Percentiles rank a stretch among this genome's conserved stretches.
Conservation (phyloP, 1,284 basidiomycete species). For the Trametes hirsuta region DNA sequence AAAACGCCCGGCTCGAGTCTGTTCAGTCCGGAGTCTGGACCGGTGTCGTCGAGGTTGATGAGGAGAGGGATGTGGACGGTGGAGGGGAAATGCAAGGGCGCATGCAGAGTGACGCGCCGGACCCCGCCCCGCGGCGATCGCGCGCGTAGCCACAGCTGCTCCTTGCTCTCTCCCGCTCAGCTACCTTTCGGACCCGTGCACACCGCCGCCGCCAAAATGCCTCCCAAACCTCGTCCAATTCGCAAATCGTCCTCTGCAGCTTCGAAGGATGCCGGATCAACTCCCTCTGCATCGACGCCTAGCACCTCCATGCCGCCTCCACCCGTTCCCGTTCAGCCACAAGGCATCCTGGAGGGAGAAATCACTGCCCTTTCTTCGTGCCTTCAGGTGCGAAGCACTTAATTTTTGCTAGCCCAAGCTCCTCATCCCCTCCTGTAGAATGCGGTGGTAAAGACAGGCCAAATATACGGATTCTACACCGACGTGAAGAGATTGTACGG, state of each 20-base stretch:
- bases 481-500: slow-evolving; percentile 65
- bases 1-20: background rate
- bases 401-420: background rate
- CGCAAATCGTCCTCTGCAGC: slow-evolving; percentile 25
- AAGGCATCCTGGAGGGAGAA: slow-evolving; percentile 64
- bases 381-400: slow-evolving; percentile 49
- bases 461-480: slow-evolving; percentile 69
- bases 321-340: slow-evolving; percentile 48
- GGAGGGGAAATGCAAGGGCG: slow-evolving; percentile 8
- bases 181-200: background rate
- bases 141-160: slow-evolving; percentile 6
- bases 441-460: slow-evolving; percentile 67
- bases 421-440: slow-evolving; percentile 43
- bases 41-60: slow-evolving; percentile 9
- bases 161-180: background rate
- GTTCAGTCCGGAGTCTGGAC: background rate
- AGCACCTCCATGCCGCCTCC: slow-evolving; percentile 62
- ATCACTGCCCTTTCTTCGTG: slow-evolving; percentile 56
- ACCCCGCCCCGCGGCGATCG: background rate
- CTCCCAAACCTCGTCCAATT: slow-evolving; percentile 34
- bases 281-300: slow-evolving; percentile 27
- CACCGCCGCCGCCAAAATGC: slow-evolving; percentile 22
- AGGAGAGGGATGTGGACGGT: slow-evolving; percentile 7
- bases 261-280: slow-evolving; percentile 25
- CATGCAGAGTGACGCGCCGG: slow-evolving; percentile 7